phyloP scores from a whole-genome alignment of 2,329 filamentous ascomycete species.

The Calonectria ilicicola region DNA sequence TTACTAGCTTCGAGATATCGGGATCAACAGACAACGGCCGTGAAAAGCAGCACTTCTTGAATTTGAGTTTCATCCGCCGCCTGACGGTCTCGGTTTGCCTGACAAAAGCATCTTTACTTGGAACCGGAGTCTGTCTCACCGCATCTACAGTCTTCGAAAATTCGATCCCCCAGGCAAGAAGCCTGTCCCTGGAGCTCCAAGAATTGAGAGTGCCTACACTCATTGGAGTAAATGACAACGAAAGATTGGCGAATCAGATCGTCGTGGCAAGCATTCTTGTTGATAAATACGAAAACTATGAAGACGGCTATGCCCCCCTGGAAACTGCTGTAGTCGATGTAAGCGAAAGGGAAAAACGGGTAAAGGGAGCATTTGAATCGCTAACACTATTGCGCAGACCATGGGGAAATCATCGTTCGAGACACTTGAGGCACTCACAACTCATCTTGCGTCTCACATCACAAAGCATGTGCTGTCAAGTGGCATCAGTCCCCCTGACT shows the following conservation, averaged over 20 bases:
- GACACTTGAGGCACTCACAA: slow-evolving; percentile 72
- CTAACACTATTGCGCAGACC: slow-evolving; percentile 49
- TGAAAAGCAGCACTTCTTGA: slow-evolving; percentile 45
- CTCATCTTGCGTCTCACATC: slow-evolving; percentile 59
- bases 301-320: slow-evolving; percentile 66
- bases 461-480: slow-evolving; percentile 53
- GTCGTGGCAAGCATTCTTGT: slow-evolving; percentile 73
- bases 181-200: slow-evolving; percentile 60
- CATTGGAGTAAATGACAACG: slow-evolving; percentile 79
- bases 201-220: slow-evolving; percentile 74
- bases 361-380: background rate
- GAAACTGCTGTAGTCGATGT: slow-evolving; percentile 74
- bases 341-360: slow-evolving; percentile 38
- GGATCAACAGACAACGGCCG: slow-evolving; percentile 14
- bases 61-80: slow-evolving; percentile 51
- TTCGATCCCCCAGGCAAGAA: slow-evolving; percentile 42
- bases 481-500: background rate
- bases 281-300: slow-evolving; percentile 59
- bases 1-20: slow-evolving; percentile 41
- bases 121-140: slow-evolving; percentile 68
- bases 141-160: slow-evolving; percentile 56
- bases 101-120: slow-evolving; percentile 77
- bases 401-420: slow-evolving; percentile 70
- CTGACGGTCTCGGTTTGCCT: slow-evolving; percentile 67
- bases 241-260: slow-evolving; percentile 75